Evolutionary conservation across 2,329 filamentous ascomycete species (phyloP).

Genomic region (Rutstroemia sp.): DNA sequence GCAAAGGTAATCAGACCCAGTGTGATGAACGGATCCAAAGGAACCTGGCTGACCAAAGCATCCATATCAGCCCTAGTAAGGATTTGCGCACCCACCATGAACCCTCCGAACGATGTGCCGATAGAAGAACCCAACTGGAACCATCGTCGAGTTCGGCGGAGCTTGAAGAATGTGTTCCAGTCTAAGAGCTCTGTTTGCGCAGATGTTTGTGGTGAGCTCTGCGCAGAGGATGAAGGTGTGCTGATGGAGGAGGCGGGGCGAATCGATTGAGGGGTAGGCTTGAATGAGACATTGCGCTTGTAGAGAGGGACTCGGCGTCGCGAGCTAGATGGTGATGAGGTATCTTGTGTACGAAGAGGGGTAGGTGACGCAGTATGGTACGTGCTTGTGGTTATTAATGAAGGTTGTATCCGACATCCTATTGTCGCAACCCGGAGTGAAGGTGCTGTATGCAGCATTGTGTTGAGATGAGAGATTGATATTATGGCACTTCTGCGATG

Average conservation of each 20-base stretch:
- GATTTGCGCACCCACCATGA: constrained; percentile 54
- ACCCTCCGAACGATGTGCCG: constrained; percentile 53
- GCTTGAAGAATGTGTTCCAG: constrained; percentile 90
- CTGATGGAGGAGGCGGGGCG: constrained; percentile 18
- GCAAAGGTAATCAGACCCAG: constrained; percentile 73
- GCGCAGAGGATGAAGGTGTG: constrained; percentile 10
- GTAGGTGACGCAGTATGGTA: constrained; percentile 20
- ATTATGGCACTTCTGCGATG: not conserved
- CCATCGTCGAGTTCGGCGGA: constrained; percentile 77
- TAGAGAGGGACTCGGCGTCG: constrained; percentile 20
- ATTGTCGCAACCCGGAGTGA: constrained; percentile 26
- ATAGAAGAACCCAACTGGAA: constrained; percentile 76
- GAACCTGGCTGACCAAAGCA: constrained; percentile 60
- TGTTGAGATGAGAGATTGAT: constrained; percentile 4
- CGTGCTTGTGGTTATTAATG: constrained; percentile 21
- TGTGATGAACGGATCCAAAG: constrained; percentile 81
- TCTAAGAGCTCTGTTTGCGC: constrained; percentile 38
- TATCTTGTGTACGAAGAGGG: constrained; percentile 16
- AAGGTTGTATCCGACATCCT: constrained; percentile 26
- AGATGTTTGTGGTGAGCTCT: constrained; percentile 9
- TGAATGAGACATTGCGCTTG: constrained; percentile 26
- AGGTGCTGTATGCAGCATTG: constrained; percentile 26
- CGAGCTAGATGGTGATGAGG: constrained; percentile 3
- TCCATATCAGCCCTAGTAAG: constrained; percentile 69
- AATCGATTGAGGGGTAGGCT: constrained; percentile 7